Conservation (phyloP, 2,329 filamentous ascomycete species). For the Diatrype stigma region DNA sequence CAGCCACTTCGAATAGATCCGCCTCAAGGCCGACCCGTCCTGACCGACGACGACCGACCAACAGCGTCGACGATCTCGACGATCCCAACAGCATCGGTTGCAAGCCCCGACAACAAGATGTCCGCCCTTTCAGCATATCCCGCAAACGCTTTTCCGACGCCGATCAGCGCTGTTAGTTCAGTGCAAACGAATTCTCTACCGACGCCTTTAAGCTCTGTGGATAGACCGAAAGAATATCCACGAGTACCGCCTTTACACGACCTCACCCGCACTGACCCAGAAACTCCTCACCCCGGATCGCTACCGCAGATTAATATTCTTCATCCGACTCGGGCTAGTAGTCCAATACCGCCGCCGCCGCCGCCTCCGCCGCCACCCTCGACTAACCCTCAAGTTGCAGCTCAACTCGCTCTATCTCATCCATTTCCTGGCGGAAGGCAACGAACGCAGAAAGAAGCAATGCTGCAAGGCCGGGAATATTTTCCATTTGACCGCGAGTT, state of each 20-base stretch:
- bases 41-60: conserved; percentile 54
- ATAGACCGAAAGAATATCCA: conserved; percentile 52
- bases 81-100: conserved; percentile 52
- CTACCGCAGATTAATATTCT: conserved; percentile 57
- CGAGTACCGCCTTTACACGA: conserved; percentile 60
- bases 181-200: conserved; percentile 21
- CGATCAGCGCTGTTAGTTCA: conserved; percentile 50
- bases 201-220: conserved; percentile 24
- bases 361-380: conserved; percentile 29
- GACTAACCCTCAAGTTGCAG: conserved; percentile 50
- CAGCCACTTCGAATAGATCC: conserved; percentile 60
- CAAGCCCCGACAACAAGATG: conserved; percentile 60
- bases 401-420: conserved; percentile 56
- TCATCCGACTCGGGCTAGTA: conserved; percentile 46
- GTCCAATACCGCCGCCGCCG: conserved; percentile 36
- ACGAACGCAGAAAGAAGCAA: conserved; percentile 80
- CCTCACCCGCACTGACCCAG: conserved; percentile 50
- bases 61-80: conserved; percentile 59
- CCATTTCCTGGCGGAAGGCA: conserved; percentile 37
- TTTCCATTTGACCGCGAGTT: conserved; percentile 75
- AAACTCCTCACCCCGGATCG: conserved; percentile 47
- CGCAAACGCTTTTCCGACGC: conserved; percentile 57
- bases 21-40: conserved; percentile 52
- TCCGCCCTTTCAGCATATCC: conserved; percentile 50
- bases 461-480: conserved; percentile 77